These are phyloP conservation scores for Physocladia obscura DNA, from an alignment of 192 early-diverging fungal genomes.

Conservation along the genomic window DNA sequence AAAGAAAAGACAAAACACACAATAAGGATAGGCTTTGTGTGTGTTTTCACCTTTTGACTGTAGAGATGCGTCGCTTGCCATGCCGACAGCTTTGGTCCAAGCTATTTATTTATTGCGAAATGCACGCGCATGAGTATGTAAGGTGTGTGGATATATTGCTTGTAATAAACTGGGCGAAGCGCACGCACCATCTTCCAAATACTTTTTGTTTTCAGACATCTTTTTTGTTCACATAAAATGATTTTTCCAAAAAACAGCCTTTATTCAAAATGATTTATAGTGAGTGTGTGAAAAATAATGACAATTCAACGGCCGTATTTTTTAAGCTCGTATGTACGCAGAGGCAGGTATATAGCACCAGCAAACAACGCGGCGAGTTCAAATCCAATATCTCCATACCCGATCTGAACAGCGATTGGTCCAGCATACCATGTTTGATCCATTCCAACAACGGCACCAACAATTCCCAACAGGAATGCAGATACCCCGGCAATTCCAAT, in stretches of 20 bases:
- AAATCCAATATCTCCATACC: constrained; percentile 37
- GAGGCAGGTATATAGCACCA: constrained; percentile 15
- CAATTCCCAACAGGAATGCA: constrained; percentile 27
- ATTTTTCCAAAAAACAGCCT: not conserved
- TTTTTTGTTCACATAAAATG: not conserved
- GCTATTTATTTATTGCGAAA: no score
- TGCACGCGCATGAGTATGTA: no score
- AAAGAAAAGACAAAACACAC: no score
- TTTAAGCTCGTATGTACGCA: constrained; percentile 25
- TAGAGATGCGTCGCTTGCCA: not conserved
- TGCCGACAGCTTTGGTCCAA: not conserved
- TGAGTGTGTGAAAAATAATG: not conserved
- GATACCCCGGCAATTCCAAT: not conserved
- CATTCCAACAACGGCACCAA: constrained; percentile 36
- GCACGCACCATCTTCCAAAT: not conserved
- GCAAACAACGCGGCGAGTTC: constrained; percentile 31
- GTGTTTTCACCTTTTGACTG: not conserved
- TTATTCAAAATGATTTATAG: not conserved
- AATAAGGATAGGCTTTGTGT: no score
- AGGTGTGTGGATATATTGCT: not conserved
- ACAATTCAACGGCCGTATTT: constrained; percentile 20
- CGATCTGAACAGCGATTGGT: constrained; percentile 30
- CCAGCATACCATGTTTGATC: constrained; percentile 31
- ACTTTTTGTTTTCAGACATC: not conserved
- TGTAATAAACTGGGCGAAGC: not conserved